These are phyloP conservation scores for Pachysolen tannophilus DNA, from an alignment of 805 yeast genomes.

Conservation along the genomic window DNA sequence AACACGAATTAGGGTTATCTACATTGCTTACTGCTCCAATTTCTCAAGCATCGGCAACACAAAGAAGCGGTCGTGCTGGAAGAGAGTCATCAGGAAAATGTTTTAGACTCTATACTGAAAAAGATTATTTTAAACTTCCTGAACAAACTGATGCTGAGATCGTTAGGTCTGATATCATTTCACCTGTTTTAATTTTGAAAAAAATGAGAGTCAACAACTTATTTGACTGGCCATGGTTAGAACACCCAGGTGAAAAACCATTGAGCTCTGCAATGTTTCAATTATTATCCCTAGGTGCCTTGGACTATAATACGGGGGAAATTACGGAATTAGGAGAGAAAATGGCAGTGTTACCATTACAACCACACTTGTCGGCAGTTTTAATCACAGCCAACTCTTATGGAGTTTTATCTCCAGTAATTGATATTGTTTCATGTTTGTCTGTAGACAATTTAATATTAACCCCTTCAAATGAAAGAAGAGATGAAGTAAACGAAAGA, in stretches of 20 bases:
- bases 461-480: slow-evolving; percentile 68
- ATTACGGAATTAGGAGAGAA: slow-evolving; percentile 75
- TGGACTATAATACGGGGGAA: slow-evolving; percentile 58
- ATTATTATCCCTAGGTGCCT: slow-evolving; percentile 70
- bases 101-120: slow-evolving; percentile 73
- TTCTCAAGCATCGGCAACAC: slow-evolving; percentile 90
- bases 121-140: slow-evolving; percentile 53
- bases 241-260: slow-evolving; percentile 77
- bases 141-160: slow-evolving; percentile 92
- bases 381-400: slow-evolving; percentile 57
- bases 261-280: slow-evolving; percentile 71
- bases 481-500: slow-evolving; percentile 79
- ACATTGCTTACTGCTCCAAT: slow-evolving; percentile 87
- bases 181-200: slow-evolving; percentile 79
- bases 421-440: slow-evolving; percentile 87
- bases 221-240: slow-evolving; percentile 86
- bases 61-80: slow-evolving; percentile 98
- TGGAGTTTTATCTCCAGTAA: slow-evolving; percentile 49
- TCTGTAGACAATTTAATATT: slow-evolving; percentile 84
- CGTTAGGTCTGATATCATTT: slow-evolving; percentile 73
- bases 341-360: slow-evolving; percentile 84
- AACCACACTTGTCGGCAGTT: slow-evolving; percentile 89
- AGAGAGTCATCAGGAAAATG: slow-evolving; percentile 93
- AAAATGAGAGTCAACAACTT: slow-evolving; percentile 78
- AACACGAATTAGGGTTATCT: slow-evolving; percentile 88